phyloP scores from a whole-genome alignment of 768 basidiomycete genomes.

The Trametes gibbosa region DNA sequence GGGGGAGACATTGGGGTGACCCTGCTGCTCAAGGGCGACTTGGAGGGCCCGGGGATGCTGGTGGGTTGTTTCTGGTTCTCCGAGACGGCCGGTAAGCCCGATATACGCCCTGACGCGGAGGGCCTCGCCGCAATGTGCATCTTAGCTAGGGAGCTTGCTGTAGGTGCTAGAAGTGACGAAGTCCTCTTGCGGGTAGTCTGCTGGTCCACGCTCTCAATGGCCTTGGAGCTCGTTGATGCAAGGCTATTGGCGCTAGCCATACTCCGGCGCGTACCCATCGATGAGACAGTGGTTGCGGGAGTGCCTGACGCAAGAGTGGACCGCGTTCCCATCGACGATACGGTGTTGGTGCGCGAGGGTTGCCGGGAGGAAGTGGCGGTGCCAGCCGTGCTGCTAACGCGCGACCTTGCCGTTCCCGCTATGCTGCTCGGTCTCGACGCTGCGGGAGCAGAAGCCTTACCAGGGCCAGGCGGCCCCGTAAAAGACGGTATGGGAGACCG shows the following conservation, averaged over 20 bases:
- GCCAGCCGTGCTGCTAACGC: slow-evolving; percentile 14
- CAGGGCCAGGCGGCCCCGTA: slow-evolving; percentile 7
- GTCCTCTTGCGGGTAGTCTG: slow-evolving; percentile 25
- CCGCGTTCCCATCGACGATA: slow-evolving; percentile 33
- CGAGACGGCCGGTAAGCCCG: slow-evolving; percentile 11
- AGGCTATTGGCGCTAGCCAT: slow-evolving; percentile 9
- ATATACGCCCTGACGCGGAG: slow-evolving; percentile 7
- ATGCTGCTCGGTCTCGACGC: slow-evolving; percentile 10
- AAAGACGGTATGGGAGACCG: slow-evolving; percentile 31
- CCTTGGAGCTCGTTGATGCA: slow-evolving; percentile 1
- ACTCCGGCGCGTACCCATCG: slow-evolving; percentile 43
- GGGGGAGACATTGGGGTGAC: slow-evolving; percentile 25
- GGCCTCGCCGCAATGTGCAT: slow-evolving; percentile 22
- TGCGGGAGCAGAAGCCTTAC: slow-evolving; percentile 6
- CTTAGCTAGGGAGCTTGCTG: slow-evolving; percentile 75
- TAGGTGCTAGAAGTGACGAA: slow-evolving; percentile 63
- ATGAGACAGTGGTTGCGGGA: slow-evolving; percentile 36
- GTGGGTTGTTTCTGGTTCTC: slow-evolving; percentile 20
- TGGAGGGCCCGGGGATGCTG: slow-evolving; percentile 9
- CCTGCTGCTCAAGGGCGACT: slow-evolving; percentile 29
- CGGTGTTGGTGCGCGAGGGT: slow-evolving; percentile 5
- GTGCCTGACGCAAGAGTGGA: slow-evolving; percentile 25
- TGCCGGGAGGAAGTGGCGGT: slow-evolving; percentile 4
- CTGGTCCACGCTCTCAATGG: background rate
- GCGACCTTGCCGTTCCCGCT: slow-evolving; percentile 28